These are phyloP conservation scores for Combretum micranthum DNA, from an alignment of 345 rosid species.

Conservation along the genomic window DNA sequence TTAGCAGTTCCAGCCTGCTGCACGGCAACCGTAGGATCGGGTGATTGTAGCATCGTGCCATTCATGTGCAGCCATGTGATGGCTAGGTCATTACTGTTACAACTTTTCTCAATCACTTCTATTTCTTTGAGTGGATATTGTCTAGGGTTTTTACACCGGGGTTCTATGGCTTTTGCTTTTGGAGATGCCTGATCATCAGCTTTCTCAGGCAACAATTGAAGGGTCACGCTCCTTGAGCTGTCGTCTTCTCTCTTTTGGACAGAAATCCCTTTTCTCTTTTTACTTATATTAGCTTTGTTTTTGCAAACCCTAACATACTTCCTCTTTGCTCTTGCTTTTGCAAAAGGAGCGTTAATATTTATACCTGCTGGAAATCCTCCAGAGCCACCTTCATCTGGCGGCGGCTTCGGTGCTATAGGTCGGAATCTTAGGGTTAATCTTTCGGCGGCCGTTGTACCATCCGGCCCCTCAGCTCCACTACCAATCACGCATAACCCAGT, in stretches of 20 bases:
- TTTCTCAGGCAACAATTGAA: conserved; percentile 17
- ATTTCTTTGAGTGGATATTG: not conserved
- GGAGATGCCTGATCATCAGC: not conserved
- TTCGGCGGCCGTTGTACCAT: not conserved
- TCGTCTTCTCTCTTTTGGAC: not conserved
- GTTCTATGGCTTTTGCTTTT: conserved; percentile 1
- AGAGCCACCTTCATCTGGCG: conserved; percentile 1
- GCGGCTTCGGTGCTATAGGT: conserved; percentile 23
- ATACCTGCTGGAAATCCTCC: conserved; percentile 6
- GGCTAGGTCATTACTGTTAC: not conserved
- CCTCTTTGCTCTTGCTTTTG: conserved; percentile 10
- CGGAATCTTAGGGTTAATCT: conserved; percentile 13
- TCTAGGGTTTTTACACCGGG: not conserved
- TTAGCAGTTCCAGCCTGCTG: not conserved
- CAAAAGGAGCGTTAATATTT: not conserved
- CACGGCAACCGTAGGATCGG: not conserved
- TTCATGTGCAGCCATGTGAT: not conserved
- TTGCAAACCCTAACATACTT: conserved; percentile 16
- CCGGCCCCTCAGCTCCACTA: no score
- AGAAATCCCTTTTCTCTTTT: not conserved
- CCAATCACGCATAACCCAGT: no score
- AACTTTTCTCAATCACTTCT: not conserved
- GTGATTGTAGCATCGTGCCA: not conserved
- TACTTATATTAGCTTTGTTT: not conserved
- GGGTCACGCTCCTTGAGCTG: conserved; percentile 12